Base-by-base conservation (phyloP, 352 stramenopile species). In the Phytopythium chamaehyphon region DNA sequence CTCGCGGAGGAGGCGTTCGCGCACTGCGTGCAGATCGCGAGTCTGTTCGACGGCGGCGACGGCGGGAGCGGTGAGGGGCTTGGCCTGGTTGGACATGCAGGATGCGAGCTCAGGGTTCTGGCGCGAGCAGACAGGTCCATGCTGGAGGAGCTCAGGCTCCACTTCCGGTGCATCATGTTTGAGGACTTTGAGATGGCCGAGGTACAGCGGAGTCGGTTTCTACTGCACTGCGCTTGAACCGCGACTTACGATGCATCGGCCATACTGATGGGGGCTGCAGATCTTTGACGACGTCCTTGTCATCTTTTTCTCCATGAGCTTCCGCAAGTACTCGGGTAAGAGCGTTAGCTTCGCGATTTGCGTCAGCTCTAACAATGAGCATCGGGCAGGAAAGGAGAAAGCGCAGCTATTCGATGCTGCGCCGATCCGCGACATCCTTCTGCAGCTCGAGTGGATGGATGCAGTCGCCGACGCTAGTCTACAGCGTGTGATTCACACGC, bases 281-380 rank as follows among this genome's bases (percentile, higher is more conserved):
- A 62, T 64, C 22, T 85, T 89, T 28, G 66, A 87, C 43, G 78
- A 87, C 31, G 57, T 86, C 31, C 40, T 89, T 42, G 45, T 87
- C 2, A 57, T 89, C 35, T 87, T 84, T 54, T 89, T 86, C 56
- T 81, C 73, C 42, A 86, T 83, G 73, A 87, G 71, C 42, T 89
- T 89, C 57, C 71, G 85, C 44, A 73, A 73, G 47, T 89, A 86
- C 40, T 60, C 59, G 28, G 64, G 53, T 61, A 22, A 12, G 24
- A 21, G 8, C 9, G 2, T 7, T 11, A 8, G 14, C n/a, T n/a
- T n/a, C n/a, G n/a, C n/a, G n/a, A n/a, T n/a, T 22, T 16, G 5
- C 2, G 15, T 15, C 28, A 21, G 10, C 7, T 22, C 3, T 2
- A 28, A 8, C 4, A 37, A 37, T 36, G 33, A 21, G 0, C 33